Evolutionary conservation across 352 stramenopile species (phyloP), one percentile per base, ranked within the genome.

Genomic region (Thalassiosira mediterranea): DNA sequence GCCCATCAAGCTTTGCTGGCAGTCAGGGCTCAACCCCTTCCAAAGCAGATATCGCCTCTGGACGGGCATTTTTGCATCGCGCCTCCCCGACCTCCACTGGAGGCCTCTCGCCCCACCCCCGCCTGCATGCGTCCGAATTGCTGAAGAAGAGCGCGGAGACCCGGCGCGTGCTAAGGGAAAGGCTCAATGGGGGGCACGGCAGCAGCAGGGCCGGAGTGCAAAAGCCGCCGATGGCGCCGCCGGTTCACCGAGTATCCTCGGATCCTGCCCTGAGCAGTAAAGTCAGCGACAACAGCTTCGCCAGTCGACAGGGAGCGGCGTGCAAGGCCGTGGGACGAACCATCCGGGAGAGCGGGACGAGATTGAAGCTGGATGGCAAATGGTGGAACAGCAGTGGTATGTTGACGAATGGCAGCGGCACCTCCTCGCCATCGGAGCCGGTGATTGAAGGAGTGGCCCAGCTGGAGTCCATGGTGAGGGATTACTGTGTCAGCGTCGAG

Each of bases 401-500:
- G 8, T 10, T 15, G 8, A n/a, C 8, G 10, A 15, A 15, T 10
- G 8, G 8, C 37, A 4, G 5, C 2, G n/a, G 5, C 23, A 48
- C 13, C n/a, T 26, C 31, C 17, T 15, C 31, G 25, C 28, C 19
- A 5, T 21, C 21, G 19, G 21, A 57, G 21, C 37, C 21, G 15
- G 26, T 70, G 5, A 72, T 65, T 76, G 58, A 63, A 65, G 37
- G 48, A 23, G 65, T 76, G 25, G 61, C 73, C 4, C 53, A 76
- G 15, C 69, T 83, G 47, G 75, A 83, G 59, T 70, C 56, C n/a
- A 72, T 83, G 62, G 75, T 83, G 10, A 54, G 23, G 48, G 75
- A 83, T 23, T 83, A 83, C 69, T 83, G 75, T 37, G 56, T 62
- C 19, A 68, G 7, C n/a, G 69, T 83, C 21, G 69, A 78, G 46